Conservation (phyloP, 1,139 yeast genomes). For the Taphrina pruni region DNA sequence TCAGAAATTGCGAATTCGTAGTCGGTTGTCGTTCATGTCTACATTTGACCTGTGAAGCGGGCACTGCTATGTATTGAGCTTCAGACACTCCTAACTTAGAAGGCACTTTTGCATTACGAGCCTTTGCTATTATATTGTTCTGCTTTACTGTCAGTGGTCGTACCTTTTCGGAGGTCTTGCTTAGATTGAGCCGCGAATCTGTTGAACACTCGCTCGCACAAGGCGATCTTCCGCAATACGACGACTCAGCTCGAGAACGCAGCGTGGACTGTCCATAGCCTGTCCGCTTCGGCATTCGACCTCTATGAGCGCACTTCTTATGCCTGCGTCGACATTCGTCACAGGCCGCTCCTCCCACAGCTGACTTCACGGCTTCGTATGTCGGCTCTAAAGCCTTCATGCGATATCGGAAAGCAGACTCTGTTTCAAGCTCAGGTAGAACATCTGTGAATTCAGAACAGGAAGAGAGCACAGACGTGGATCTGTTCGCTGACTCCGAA, state of each 20-base stretch:
- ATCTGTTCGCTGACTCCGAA: neutral
- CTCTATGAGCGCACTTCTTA: slow-evolving; percentile 24
- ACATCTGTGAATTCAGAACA: slow-evolving; percentile 10
- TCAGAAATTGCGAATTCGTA: neutral
- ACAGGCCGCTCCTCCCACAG: slow-evolving; percentile 18
- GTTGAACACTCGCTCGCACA: neutral
- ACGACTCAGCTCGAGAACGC: neutral
- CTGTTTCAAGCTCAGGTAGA: neutral
- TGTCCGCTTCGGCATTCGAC: neutral
- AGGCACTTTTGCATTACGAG: neutral
- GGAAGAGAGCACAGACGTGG: slow-evolving; percentile 11
- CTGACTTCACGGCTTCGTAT: neutral
- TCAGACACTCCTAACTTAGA: neutral
- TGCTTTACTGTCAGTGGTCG: neutral
- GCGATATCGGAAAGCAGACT: neutral
- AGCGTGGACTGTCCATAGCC: neutral
- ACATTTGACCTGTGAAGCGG: neutral
- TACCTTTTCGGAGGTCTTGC: neutral
- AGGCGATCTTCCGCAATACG: neutral
- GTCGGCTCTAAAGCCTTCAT: neutral
- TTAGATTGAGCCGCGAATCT: neutral
- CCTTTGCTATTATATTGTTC: neutral
- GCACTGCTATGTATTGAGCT: neutral
- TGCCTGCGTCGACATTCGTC: slow-evolving; percentile 27
- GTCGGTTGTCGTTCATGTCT: neutral